These are phyloP conservation scores for Exophiala sp. DNA, from an alignment of 2,329 filamentous ascomycete species.

Conservation along the genomic window DNA sequence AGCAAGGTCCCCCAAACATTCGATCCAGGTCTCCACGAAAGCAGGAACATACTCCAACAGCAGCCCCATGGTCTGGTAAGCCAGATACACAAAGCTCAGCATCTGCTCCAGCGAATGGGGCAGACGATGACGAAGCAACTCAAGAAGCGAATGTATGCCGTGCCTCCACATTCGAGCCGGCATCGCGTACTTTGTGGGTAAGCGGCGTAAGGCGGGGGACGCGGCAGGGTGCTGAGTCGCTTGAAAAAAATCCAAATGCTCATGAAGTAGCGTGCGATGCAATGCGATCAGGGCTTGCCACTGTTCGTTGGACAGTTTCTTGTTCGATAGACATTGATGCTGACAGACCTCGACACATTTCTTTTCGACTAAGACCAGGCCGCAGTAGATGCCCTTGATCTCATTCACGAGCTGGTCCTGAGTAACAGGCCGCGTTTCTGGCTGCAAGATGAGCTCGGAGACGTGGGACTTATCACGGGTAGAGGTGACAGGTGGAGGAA, in stretches of 20 bases:
- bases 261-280: conserved; percentile 72
- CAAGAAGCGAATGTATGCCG: conserved; percentile 79
- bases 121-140: conserved; percentile 66
- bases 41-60: conserved; percentile 76
- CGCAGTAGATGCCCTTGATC: conserved; percentile 58
- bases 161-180: conserved; percentile 94
- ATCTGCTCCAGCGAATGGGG: conserved; percentile 79
- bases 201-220: conserved; percentile 56
- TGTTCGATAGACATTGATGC: conserved; percentile 50
- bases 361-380: conserved; percentile 56
- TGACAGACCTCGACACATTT: conserved; percentile 81
- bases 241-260: conserved; percentile 81
- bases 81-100: conserved; percentile 81
- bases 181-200: conserved; percentile 82
- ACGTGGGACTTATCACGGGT: conserved; percentile 4
- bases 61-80: conserved; percentile 84
- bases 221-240: conserved; percentile 81
- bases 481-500: neutral
- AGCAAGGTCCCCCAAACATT: conserved; percentile 80
- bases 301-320: conserved; percentile 57
- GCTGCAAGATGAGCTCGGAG: conserved; percentile 41
- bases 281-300: conserved; percentile 80
- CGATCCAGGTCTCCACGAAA: conserved; percentile 87
- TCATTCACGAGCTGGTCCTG: conserved; percentile 74
- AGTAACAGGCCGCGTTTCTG: conserved; percentile 62